Evolutionary conservation across 176 grass and related monocot species (phyloP).

Genomic region (Poa pratensis): DNA sequence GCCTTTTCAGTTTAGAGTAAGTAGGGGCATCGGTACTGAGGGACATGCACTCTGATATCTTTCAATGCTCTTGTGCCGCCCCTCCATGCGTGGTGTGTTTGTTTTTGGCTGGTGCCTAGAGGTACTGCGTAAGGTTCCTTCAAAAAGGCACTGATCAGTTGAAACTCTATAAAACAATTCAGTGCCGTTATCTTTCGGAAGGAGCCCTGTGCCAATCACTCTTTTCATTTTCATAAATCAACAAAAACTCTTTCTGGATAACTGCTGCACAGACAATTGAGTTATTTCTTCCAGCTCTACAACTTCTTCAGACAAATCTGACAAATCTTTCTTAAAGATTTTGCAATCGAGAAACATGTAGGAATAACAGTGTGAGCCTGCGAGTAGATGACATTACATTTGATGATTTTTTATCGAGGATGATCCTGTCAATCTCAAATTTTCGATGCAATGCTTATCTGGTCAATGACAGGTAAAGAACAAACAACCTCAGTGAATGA

Average conservation of each 20-base stretch:
- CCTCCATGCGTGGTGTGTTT: background rate
- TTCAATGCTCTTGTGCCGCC: constrained; percentile 11
- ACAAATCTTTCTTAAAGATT: too few species aligned
- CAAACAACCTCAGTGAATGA: background rate
- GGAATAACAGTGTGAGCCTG: too few species aligned
- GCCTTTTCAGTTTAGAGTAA: constrained; percentile 44
- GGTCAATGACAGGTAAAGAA: background rate
- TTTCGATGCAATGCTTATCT: background rate
- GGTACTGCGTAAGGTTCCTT: background rate
- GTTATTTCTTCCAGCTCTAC: too few species aligned
- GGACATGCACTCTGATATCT: constrained; percentile 22
- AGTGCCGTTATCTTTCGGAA: too few species aligned
- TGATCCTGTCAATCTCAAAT: background rate
- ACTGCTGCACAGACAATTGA: too few species aligned
- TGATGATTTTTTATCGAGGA: background rate
- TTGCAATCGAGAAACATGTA: too few species aligned
- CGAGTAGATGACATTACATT: background rate
- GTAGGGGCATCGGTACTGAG: constrained; percentile 31
- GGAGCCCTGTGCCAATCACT: too few species aligned
- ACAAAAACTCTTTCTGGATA: too few species aligned
- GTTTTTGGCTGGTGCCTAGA: background rate
- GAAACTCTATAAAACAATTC: too few species aligned
- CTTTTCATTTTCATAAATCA: too few species aligned
- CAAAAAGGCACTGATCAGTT: background rate
- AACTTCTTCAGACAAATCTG: too few species aligned